Evolutionary conservation across 75 land plant genomes (phyloP).

Genomic region (Cryptomeria japonica): DNA sequence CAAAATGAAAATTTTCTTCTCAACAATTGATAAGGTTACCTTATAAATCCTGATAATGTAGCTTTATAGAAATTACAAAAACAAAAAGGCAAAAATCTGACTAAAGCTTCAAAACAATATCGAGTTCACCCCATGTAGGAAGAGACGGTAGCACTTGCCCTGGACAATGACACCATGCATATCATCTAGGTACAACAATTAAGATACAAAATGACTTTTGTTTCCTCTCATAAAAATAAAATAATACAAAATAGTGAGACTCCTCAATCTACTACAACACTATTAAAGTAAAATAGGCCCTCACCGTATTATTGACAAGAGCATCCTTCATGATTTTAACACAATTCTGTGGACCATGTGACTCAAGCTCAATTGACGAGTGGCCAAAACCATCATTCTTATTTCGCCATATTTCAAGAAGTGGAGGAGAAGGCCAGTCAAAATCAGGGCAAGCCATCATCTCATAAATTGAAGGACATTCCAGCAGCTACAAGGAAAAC

Average conservation of each 20-base stretch:
- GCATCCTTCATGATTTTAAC: constrained; percentile 62
- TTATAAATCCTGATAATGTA: not conserved
- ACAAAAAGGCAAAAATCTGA: not conserved
- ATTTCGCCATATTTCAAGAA: constrained; percentile 79
- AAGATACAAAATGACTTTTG: not conserved
- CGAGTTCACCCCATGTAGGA: not conserved
- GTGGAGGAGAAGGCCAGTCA: constrained; percentile 68
- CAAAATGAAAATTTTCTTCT: not conserved
- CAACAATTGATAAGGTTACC: not conserved
- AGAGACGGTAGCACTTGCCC: not conserved
- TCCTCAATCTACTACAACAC: not conserved
- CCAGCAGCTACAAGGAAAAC: constrained; percentile 73
- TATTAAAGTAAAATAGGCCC: not conserved
- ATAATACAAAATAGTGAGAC: not conserved
- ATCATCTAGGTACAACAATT: not conserved
- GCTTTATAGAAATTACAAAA: not conserved
- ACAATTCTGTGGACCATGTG: constrained; percentile 50
- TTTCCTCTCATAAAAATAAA: not conserved
- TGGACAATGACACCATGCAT: not conserved
- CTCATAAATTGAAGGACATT: constrained; percentile 97
- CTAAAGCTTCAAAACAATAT: not conserved
- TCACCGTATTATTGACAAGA: constrained; percentile 70
- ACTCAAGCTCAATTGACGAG: constrained; percentile 45
- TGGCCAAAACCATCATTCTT: constrained; percentile 40
- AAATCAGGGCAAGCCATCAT: constrained; percentile 79